A percentile compares a stretch with the other conserved stretches of the same genome.
phyloP scores from a whole-genome alignment of 352 stramenopile species.

The Globisporangium viniferum region DNA sequence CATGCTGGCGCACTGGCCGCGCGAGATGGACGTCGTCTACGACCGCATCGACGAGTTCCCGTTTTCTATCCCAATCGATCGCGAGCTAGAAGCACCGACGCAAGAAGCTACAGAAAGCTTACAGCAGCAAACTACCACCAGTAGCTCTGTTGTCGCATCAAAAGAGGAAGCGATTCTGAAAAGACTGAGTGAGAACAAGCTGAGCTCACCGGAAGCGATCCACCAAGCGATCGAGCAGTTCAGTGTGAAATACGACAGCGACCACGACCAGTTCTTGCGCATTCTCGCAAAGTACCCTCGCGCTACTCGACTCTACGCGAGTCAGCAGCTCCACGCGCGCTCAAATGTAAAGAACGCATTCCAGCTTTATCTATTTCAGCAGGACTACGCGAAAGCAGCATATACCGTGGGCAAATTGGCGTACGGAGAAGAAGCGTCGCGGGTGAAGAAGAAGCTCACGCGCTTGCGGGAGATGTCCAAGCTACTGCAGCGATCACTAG shows the following conservation, averaged over 20 bases:
- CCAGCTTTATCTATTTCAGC: slow-evolving; percentile 21
- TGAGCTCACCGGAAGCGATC: slow-evolving; percentile 46
- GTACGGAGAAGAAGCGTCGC: slow-evolving; percentile 42
- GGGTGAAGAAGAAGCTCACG: slow-evolving; percentile 27
- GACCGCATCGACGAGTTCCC: slow-evolving; percentile 36
- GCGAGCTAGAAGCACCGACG: slow-evolving; percentile 27
- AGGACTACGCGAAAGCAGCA: slow-evolving; percentile 32
- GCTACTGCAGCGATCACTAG: slow-evolving; percentile 24
- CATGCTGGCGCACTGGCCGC: slow-evolving; percentile 48
- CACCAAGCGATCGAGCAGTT: slow-evolving; percentile 41
- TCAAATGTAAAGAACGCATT: slow-evolving; percentile 32
- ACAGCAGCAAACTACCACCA: not conserved
- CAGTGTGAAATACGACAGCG: slow-evolving; percentile 16
- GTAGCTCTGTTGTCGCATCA: not conserved
- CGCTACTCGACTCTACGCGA: slow-evolving; percentile 34
- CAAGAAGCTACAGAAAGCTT: not conserved
- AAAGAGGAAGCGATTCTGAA: slow-evolving; percentile 47
- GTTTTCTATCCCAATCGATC: slow-evolving; percentile 28
- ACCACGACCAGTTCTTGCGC: slow-evolving; percentile 30
- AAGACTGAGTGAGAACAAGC: slow-evolving; percentile 35
- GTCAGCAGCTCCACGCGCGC: slow-evolving; percentile 34
- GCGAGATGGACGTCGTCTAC: slow-evolving; percentile 39
- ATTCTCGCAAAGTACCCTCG: slow-evolving; percentile 45
- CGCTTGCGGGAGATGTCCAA: slow-evolving; percentile 37
- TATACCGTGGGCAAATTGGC: slow-evolving; percentile 39